Percentiles rank a stretch among this genome's conserved stretches.
These are phyloP conservation scores for Claviceps purpurea DNA, from an alignment of 2,329 filamentous ascomycete species.

Conservation along the genomic window DNA sequence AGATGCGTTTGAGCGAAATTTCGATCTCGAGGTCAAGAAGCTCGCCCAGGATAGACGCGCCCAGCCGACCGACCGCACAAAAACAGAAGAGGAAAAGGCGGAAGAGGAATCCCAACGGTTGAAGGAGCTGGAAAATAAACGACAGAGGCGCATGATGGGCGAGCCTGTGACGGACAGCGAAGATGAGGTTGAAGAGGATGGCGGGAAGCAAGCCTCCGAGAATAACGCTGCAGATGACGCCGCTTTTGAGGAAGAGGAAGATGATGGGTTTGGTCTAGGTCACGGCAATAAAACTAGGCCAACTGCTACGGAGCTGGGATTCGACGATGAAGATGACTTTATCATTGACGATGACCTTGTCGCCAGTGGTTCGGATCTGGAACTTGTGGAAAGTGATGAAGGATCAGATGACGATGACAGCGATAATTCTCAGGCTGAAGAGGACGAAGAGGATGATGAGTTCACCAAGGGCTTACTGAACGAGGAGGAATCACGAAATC, in stretches of 20 bases:
- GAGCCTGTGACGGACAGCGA: slow-evolving; percentile 58
- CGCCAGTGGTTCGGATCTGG: slow-evolving; percentile 63
- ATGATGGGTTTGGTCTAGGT: slow-evolving; percentile 47
- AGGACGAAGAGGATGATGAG: slow-evolving; percentile 46
- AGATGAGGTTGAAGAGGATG: slow-evolving; percentile 32
- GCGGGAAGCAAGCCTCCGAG: slow-evolving; percentile 22
- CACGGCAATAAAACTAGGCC: slow-evolving; percentile 42
- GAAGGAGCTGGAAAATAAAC: slow-evolving; percentile 69
- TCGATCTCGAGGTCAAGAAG: slow-evolving; percentile 71
- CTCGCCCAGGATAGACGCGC: slow-evolving; percentile 76
- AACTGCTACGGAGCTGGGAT: slow-evolving; percentile 50
- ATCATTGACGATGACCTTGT: slow-evolving; percentile 79
- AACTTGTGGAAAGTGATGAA: slow-evolving; percentile 39
- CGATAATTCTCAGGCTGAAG: slow-evolving; percentile 19
- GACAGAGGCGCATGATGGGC: slow-evolving; percentile 76
- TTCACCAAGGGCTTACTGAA: slow-evolving; percentile 57
- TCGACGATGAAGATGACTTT: slow-evolving; percentile 93
- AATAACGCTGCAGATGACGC: slow-evolving; percentile 18
- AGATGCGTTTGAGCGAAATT: slow-evolving; percentile 66
- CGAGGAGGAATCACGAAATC: slow-evolving; percentile 40
- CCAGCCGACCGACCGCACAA: slow-evolving; percentile 73
- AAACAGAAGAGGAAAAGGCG: slow-evolving; percentile 77
- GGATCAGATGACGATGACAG: slow-evolving; percentile 36
- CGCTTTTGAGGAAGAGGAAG: slow-evolving; percentile 28
- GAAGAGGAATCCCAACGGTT: slow-evolving; percentile 65